Conservation (phyloP, 257 asterid genomes). For the Solanum pimpinellifolium region DNA sequence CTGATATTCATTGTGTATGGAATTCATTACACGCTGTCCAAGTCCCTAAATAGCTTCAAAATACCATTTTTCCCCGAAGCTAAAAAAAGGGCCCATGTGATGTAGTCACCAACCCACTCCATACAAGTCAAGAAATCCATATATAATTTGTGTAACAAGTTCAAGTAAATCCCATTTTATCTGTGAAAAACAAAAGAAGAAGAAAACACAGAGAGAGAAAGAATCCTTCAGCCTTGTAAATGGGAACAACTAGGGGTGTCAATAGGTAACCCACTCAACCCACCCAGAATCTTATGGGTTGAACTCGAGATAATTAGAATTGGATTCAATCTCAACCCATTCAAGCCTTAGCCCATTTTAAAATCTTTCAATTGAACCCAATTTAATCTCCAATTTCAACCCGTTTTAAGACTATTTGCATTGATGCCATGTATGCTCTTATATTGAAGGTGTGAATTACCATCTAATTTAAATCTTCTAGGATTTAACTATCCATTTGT, state of each 20-base stretch:
- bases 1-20: background rate
- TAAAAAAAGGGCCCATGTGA: background rate
- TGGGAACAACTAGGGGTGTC: background rate
- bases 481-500: background rate
- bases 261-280: background rate
- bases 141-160: background rate
- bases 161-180: background rate
- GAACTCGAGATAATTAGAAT: background rate
- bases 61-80: background rate
- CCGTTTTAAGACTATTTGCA: background rate
- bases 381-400: background rate
- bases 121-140: background rate
- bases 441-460: background rate
- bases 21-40: background rate
- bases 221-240: background rate
- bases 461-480: background rate
- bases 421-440: background rate
- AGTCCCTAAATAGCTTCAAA: background rate
- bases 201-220: background rate
- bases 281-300: background rate
- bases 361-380: background rate
- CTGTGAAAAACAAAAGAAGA: background rate
- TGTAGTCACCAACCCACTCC: background rate
- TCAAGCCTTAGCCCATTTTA: background rate
- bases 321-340: background rate